phyloP scores from a whole-genome alignment of 495 filamentous ascomycete species.

The Cercophora scortea region DNA sequence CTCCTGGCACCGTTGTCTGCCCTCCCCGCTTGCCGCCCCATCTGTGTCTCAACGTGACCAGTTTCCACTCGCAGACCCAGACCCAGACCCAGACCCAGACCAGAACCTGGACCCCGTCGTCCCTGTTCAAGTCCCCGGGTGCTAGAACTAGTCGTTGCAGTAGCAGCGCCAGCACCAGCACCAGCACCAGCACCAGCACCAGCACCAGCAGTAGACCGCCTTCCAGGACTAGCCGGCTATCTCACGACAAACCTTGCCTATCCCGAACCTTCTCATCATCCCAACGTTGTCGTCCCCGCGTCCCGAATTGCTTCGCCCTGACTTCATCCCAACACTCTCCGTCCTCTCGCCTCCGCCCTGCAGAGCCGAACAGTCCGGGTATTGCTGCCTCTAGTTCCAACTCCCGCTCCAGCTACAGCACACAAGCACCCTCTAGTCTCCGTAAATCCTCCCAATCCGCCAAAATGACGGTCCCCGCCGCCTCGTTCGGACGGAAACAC shows the following conservation, averaged over 20 bases:
- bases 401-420: background rate
- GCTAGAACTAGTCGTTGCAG: no score
- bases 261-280: no score
- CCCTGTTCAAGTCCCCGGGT: no score
- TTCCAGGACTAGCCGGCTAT: no score
- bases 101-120: no score
- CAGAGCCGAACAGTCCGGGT: background rate
- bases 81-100: background rate
- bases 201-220: no score
- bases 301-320: background rate
- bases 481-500: conserved; percentile 57
- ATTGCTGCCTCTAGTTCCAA: background rate
- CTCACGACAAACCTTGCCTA: no score
- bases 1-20: background rate
- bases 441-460: conserved; percentile 9
- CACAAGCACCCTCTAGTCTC: background rate
- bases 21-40: background rate
- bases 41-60: background rate
- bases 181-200: no score
- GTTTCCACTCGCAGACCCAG: background rate
- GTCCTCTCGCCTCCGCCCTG: conserved; percentile 6
- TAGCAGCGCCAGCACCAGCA: no score
- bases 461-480: conserved; percentile 28
- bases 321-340: background rate
- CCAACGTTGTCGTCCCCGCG: background rate